Evolutionary conservation across 495 filamentous ascomycete species (phyloP).

Genomic region (Immersiella caudata): DNA sequence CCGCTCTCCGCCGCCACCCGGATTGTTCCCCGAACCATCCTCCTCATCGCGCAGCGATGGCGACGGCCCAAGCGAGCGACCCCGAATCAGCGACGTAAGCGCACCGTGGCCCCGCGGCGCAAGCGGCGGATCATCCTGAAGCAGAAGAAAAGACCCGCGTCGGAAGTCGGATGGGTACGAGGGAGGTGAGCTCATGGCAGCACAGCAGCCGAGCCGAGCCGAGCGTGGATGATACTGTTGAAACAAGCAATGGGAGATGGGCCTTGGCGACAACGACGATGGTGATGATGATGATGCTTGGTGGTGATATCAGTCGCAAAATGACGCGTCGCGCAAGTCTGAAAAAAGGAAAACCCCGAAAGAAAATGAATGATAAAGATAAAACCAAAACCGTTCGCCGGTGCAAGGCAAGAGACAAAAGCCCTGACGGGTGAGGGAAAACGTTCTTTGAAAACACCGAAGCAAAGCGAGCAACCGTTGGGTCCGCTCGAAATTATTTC

Average conservation of each 20-base stretch:
- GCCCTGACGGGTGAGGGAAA: too few relatives aligned
- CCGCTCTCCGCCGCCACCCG: conserved; percentile 41
- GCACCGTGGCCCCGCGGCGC: conserved; percentile 35
- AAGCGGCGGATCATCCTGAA: conserved; percentile 42
- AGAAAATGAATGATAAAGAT: not conserved
- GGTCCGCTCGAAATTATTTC: too few relatives aligned
- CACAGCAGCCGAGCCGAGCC: too few relatives aligned
- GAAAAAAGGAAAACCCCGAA: not conserved
- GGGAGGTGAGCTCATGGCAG: conserved; percentile 27
- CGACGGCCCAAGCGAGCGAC: conserved; percentile 30
- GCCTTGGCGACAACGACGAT: not conserved
- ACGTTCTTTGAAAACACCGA: not conserved
- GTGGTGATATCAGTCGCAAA: not conserved
- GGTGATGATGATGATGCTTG: not conserved
- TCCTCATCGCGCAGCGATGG: conserved; percentile 35
- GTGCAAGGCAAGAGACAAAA: not conserved
- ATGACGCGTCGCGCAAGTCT: not conserved
- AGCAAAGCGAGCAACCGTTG: not conserved
- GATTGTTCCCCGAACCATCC: conserved; percentile 20
- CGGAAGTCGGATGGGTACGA: conserved; percentile 28
- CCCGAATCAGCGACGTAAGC: conserved; percentile 44
- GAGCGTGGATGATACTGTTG: too few relatives aligned
- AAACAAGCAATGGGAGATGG: too few relatives aligned
- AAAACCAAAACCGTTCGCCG: not conserved
- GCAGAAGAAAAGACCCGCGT: conserved; percentile 36